A percentile compares a stretch with the other conserved stretches of the same genome.
Evolutionary conservation across 2,329 filamentous ascomycete genomes (phyloP).

Genomic region (Didymellaceae sp.): DNA sequence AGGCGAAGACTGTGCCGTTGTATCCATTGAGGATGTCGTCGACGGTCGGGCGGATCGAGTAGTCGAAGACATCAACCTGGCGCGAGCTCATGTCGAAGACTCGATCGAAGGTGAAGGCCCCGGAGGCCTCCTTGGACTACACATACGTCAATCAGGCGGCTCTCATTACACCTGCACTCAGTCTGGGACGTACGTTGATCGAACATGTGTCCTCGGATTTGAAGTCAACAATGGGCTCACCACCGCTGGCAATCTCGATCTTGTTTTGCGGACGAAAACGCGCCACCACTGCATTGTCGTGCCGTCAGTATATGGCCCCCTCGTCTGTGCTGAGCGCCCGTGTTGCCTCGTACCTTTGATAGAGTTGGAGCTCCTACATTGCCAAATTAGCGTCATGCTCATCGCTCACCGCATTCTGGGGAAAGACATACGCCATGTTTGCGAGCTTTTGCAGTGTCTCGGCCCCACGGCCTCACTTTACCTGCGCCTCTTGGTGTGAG

Average conservation of each 20-base stretch:
- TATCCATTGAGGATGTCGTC: constrained; percentile 99
- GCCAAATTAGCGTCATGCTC: constrained; percentile 51
- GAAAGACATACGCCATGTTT: constrained; percentile 49
- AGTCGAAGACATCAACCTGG: constrained; percentile 96
- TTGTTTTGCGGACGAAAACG: constrained; percentile 98
- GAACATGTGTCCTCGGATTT: constrained; percentile 86
- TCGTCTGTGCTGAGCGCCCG: background rate
- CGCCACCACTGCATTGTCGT: constrained; percentile 74
- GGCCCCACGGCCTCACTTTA: constrained; percentile 47
- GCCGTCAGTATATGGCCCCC: constrained; percentile 32
- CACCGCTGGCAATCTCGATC: constrained; percentile 86
- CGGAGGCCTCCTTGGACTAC: constrained; percentile 81
- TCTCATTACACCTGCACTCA: background rate
- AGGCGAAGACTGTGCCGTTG: constrained; percentile 98
- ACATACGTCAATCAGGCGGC: constrained; percentile 22
- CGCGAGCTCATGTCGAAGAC: constrained; percentile 94
- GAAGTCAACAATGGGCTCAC: constrained; percentile 90
- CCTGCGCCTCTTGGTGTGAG: constrained; percentile 24
- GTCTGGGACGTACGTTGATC: constrained; percentile 69
- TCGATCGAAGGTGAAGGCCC: constrained; percentile 90
- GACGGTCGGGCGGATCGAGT: constrained; percentile 93
- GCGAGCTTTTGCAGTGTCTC: constrained; percentile 35
- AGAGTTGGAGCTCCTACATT: constrained; percentile 51
- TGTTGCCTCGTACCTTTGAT: constrained; percentile 52
- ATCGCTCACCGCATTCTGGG: constrained; percentile 19